These are phyloP conservation scores for Xeromyces bisporus DNA, from an alignment of 495 filamentous ascomycete genomes.

Conservation along the genomic window DNA sequence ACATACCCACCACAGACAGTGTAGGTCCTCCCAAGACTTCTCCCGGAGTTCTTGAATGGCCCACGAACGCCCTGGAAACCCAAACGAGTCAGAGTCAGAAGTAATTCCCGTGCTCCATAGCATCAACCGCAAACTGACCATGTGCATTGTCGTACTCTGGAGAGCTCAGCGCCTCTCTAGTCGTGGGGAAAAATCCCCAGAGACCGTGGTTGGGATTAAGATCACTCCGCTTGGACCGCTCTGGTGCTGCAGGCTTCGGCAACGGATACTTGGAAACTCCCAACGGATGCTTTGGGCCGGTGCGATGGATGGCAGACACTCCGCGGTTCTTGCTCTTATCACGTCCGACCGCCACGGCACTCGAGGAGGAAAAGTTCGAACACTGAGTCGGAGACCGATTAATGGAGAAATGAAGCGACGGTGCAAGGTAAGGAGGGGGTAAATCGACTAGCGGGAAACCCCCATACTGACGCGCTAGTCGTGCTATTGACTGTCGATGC, in stretches of 20 bases:
- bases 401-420: slow-evolving; percentile 25
- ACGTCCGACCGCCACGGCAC: slow-evolving; percentile 20
- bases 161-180: slow-evolving; percentile 42
- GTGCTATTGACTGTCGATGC: slow-evolving; percentile 22
- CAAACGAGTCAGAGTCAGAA: too few species aligned
- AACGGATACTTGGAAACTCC: slow-evolving; percentile 52
- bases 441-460: slow-evolving; percentile 18
- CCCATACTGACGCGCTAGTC: slow-evolving; percentile 19
- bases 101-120: too few species aligned
- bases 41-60: slow-evolving; percentile 67
- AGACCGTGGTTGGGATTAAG: slow-evolving; percentile 64
- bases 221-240: slow-evolving; percentile 25
- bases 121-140: too few species aligned
- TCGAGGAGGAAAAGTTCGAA: slow-evolving; percentile 32
- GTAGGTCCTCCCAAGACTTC: slow-evolving; percentile 89
- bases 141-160: slow-evolving; percentile 51
- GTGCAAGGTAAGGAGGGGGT: slow-evolving; percentile 28
- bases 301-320: slow-evolving; percentile 60
- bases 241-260: slow-evolving; percentile 47
- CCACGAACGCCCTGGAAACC: slow-evolving; percentile 63
- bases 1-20: slow-evolving; percentile 88
- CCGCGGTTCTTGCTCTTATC: slow-evolving; percentile 43
- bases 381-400: slow-evolving; percentile 16
- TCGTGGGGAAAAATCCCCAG: slow-evolving; percentile 75
- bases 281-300: slow-evolving; percentile 53